phyloP scores from a whole-genome alignment of 495 filamentous ascomycete species.

The Parmelia sp. region DNA sequence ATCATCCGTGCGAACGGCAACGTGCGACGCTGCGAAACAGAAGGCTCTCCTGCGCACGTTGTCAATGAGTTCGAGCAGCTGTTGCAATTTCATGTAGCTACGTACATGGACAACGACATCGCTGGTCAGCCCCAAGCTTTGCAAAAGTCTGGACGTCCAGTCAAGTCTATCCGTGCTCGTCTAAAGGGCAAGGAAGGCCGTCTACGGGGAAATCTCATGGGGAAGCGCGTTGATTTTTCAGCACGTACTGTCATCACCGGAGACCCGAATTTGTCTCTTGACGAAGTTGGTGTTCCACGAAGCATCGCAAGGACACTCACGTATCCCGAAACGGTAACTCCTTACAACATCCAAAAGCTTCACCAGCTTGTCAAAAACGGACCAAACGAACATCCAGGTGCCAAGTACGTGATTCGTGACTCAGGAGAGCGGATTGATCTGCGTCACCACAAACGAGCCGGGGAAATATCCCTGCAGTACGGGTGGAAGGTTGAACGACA shows the following conservation, averaged over 20 bases:
- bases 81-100: conserved; percentile 96
- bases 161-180: conserved; percentile 93
- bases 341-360: conserved; percentile 92
- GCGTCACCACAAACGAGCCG: conserved; percentile 79
- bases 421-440: conserved; percentile 92
- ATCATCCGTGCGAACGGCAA: conserved; percentile 97
- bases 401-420: conserved; percentile 87
- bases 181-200: conserved; percentile 98
- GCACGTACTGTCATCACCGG: conserved; percentile 99
- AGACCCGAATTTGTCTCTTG: conserved; percentile 90
- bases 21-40: conserved; percentile 76
- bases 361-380: conserved; percentile 85
- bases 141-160: conserved; percentile 91
- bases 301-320: conserved; percentile 85
- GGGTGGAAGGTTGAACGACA: conserved; percentile 99
- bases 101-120: conserved; percentile 99
- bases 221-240: conserved; percentile 98
- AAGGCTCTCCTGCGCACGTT: conserved; percentile 86
- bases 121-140: conserved; percentile 91
- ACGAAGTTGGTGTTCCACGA: conserved; percentile 91
- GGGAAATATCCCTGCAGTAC: conserved; percentile 76
- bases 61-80: conserved; percentile 81
- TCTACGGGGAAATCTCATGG: conserved; percentile 96
- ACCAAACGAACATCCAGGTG: conserved; percentile 89
- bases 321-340: conserved; percentile 95